Evolutionary conservation across 2,329 filamentous ascomycete species (phyloP).

Genomic region (Ilyonectria sp.): DNA sequence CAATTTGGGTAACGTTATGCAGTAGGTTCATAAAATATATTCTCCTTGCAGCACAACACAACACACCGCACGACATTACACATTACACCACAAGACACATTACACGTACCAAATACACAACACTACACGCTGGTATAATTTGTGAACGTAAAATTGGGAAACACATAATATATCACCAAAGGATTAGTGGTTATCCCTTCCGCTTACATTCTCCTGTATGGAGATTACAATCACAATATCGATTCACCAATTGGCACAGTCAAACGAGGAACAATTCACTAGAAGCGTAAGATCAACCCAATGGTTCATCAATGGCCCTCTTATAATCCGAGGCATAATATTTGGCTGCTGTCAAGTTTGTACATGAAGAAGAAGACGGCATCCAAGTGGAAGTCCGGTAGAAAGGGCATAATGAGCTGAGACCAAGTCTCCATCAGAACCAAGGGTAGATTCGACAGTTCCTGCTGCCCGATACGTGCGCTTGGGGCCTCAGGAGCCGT

Average conservation of each 20-base stretch:
- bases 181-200: not conserved
- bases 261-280: not conserved
- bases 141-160: no score
- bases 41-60: not conserved
- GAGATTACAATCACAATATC: not conserved
- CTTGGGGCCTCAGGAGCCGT: not conserved
- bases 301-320: conserved; percentile 3
- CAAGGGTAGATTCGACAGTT: conserved; percentile 8
- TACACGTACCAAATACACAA: no score
- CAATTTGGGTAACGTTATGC: not conserved
- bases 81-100: no score
- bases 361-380: conserved; percentile 27
- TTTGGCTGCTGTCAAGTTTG: conserved; percentile 16
- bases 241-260: not conserved
- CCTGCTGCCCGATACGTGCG: conserved; percentile 13
- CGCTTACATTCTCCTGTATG: not conserved
- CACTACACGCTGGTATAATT: no score
- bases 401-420: not conserved
- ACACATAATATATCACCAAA: not conserved
- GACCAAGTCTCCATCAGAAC: not conserved
- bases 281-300: not conserved
- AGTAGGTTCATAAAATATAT: not conserved
- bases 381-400: conserved; percentile 9
- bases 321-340: conserved; percentile 3
- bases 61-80: no score